A percentile compares a stretch with the other conserved stretches of the same genome.
phyloP scores from a whole-genome alignment of 228 moss, liverwort and hornwort genomes.

The Sphagnum fallax region DNA sequence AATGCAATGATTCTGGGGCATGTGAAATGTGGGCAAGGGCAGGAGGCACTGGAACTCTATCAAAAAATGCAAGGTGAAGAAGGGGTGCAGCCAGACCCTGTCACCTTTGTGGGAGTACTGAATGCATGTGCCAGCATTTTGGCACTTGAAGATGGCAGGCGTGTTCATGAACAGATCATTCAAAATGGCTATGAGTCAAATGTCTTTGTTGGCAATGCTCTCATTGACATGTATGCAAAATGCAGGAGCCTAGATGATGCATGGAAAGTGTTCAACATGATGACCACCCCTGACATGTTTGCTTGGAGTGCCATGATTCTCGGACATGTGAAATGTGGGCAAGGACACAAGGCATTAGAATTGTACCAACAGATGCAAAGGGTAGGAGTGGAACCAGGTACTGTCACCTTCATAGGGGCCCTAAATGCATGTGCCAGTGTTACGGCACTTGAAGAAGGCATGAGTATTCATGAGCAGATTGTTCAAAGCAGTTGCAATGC shows the following conservation, averaged over 20 bases:
- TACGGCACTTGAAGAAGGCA: background rate
- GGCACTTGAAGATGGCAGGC: background rate
- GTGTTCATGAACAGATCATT: background rate
- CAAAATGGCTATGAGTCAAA: background rate
- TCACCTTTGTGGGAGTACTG: background rate
- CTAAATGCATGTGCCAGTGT: background rate
- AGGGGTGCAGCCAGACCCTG: background rate
- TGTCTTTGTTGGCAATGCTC: background rate
- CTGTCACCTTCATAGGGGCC: background rate
- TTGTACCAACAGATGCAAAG: background rate
- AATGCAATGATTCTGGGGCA: constrained; percentile 2
- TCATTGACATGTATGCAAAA: background rate
- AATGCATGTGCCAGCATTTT: background rate
- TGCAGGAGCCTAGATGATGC: background rate
- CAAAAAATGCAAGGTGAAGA: background rate
- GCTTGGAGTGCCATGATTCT: background rate
- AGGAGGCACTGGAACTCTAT: background rate
- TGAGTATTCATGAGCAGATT: background rate
- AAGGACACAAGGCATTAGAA: background rate
- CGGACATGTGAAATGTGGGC: background rate
- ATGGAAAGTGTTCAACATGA: background rate
- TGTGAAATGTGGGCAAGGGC: background rate
- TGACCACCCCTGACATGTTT: background rate
- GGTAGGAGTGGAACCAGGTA: background rate
- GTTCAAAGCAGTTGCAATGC: background rate